phyloP scores from a whole-genome alignment of 2,329 filamentous ascomycete genomes.

The Cordyceps sp. region DNA sequence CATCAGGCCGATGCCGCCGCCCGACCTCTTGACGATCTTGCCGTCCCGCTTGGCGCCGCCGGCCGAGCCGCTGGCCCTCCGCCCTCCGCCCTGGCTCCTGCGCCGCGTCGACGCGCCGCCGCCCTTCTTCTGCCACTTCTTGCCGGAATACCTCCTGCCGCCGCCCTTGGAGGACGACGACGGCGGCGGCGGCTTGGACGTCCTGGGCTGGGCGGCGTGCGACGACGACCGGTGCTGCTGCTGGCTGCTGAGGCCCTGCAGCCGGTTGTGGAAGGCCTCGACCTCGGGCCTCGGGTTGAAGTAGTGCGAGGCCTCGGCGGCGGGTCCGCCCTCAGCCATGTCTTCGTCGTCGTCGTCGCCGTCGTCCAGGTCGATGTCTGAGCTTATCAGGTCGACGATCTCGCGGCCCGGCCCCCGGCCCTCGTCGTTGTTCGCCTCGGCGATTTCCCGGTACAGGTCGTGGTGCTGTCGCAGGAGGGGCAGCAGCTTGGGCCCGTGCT shows the following conservation, averaged over 20 bases:
- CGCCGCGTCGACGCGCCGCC: constrained; percentile 14
- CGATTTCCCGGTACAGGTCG: constrained; percentile 31
- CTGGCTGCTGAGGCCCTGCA: constrained; percentile 13
- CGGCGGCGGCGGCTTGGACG: too few species aligned
- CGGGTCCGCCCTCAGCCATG: background rate
- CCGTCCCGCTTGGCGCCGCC: constrained; percentile 9
- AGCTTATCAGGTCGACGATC: constrained; percentile 39
- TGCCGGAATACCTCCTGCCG: constrained; percentile 12
- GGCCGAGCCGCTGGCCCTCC: constrained; percentile 14
- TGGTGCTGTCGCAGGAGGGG: constrained; percentile 35
- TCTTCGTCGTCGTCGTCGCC: constrained; percentile 18
- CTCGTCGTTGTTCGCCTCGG: constrained; percentile 15
- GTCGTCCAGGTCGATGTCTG: constrained; percentile 21
- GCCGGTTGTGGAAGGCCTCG: constrained; percentile 16
- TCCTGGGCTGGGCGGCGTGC: constrained; percentile 6
- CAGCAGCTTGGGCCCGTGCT: constrained; percentile 44
- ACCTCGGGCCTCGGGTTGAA: constrained; percentile 20
- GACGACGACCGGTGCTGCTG: constrained; percentile 3
- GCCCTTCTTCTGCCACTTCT: constrained; percentile 13
- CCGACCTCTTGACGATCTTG: constrained; percentile 16
- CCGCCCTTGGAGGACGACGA: constrained; percentile 10
- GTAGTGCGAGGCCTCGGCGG: constrained; percentile 24
- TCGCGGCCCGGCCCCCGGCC: constrained; percentile 17
- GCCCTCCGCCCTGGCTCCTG: constrained; percentile 9
- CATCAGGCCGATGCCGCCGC: constrained; percentile 20